Percentiles rank a stretch among this genome's conserved stretches.
These are phyloP conservation scores for Yarrowia osloensis DNA, from an alignment of 805 yeast species.

Conservation along the genomic window DNA sequence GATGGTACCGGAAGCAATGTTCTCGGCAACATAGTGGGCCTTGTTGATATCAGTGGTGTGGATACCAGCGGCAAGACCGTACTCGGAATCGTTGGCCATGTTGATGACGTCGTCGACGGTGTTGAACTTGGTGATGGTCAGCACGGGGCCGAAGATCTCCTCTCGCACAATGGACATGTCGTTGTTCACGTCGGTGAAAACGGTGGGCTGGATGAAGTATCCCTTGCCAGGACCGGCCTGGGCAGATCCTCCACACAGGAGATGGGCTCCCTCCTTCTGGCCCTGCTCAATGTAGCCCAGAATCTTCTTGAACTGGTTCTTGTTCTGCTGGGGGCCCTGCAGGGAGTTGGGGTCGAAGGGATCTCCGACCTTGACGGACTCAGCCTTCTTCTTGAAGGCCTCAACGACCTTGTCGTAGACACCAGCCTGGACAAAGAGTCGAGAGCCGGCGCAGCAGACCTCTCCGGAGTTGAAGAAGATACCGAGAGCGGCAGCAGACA, in stretches of 20 bases:
- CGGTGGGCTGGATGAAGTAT: slow-evolving; percentile 71
- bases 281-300: slow-evolving; percentile 75
- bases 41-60: slow-evolving; percentile 67
- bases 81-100: slow-evolving; percentile 69
- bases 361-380: slow-evolving; percentile 62
- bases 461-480: slow-evolving; percentile 94
- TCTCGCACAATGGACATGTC: slow-evolving; percentile 68
- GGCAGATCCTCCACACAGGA: slow-evolving; percentile 74
- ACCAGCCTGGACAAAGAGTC: slow-evolving; percentile 82
- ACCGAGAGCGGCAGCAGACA: slow-evolving; percentile 71
- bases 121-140: slow-evolving; percentile 62
- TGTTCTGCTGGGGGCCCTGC: slow-evolving; percentile 91
- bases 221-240: slow-evolving; percentile 51
- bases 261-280: slow-evolving; percentile 76
- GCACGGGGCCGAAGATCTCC: slow-evolving; percentile 92
- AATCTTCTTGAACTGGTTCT: slow-evolving; percentile 72
- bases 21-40: slow-evolving; percentile 65
- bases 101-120: slow-evolving; percentile 67
- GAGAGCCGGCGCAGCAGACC: slow-evolving; percentile 92
- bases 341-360: slow-evolving; percentile 72
- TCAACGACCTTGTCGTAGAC: slow-evolving; percentile 73
- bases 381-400: slow-evolving; percentile 56
- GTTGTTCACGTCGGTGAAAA: slow-evolving; percentile 69
- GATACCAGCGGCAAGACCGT: slow-evolving; percentile 82
- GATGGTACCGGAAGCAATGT: slow-evolving; percentile 65